Conservation (phyloP, 768 basidiomycete genomes). For the Boletellus sp. region DNA sequence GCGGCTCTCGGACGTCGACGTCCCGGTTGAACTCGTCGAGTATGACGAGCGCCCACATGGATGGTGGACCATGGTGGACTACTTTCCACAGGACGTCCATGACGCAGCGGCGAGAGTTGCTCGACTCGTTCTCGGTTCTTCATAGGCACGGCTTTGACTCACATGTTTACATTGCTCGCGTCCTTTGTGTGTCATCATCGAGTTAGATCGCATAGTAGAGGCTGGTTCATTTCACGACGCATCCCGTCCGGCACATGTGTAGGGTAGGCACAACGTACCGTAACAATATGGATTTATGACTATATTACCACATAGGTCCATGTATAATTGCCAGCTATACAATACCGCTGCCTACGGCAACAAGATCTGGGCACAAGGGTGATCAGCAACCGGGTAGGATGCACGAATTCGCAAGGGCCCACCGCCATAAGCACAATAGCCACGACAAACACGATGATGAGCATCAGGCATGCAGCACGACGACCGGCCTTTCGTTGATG, state of each 20-base stretch:
- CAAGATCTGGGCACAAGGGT: conserved; percentile 14
- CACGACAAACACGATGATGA: conserved; percentile 82
- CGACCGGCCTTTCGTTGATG: conserved; percentile 94
- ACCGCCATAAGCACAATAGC: conserved; percentile 92
- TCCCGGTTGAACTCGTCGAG: conserved; percentile 22
- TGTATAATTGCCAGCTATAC: not conserved
- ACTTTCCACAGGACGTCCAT: conserved; percentile 11
- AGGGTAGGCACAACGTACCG: conserved; percentile 3
- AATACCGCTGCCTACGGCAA: conserved; percentile 17
- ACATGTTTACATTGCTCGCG: no score
- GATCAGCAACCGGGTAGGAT: not conserved
- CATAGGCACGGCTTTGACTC: not conserved
- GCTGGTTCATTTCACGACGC: no score
- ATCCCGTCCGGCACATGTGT: no score
- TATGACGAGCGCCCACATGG: conserved; percentile 21
- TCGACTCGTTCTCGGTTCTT: conserved; percentile 3
- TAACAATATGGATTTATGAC: not conserved
- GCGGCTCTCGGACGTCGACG: not conserved
- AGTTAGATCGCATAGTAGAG: no score
- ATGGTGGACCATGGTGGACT: conserved; percentile 19
- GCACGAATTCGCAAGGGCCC: conserved; percentile 34
- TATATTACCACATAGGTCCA: conserved; percentile 8
- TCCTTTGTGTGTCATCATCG: no score
- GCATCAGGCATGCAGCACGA: conserved; percentile 83
- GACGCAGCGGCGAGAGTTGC: conserved; percentile 13